Evolutionary conservation across 768 basidiomycete species (phyloP).

Genomic region (Daedaleopsis nitida): DNA sequence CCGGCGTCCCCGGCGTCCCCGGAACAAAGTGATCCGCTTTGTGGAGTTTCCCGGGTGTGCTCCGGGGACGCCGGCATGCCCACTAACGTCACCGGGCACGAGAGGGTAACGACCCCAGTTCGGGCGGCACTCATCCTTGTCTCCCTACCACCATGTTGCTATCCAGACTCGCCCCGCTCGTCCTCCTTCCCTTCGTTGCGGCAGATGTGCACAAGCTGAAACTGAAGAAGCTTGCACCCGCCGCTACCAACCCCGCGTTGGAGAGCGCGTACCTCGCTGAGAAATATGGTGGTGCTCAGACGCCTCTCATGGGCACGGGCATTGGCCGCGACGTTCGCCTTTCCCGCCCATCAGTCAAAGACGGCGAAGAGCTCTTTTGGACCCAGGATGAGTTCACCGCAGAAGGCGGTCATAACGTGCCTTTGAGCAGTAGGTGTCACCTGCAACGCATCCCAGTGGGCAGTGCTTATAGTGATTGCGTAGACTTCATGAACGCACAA

Average conservation of each 20-base stretch:
- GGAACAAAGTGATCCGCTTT: neutral
- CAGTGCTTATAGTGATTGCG: slow-evolving; percentile 5
- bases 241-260: slow-evolving; percentile 60
- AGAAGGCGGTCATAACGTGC: slow-evolving; percentile 82
- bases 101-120: slow-evolving; percentile 15
- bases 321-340: slow-evolving; percentile 63
- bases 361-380: slow-evolving; percentile 69
- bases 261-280: slow-evolving; percentile 87
- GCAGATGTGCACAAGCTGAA: slow-evolving; percentile 79
- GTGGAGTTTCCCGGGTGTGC: neutral
- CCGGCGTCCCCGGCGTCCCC: neutral
- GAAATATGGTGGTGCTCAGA: slow-evolving; percentile 79
- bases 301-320: slow-evolving; percentile 74
- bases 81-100: slow-evolving; percentile 15
- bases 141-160: slow-evolving; percentile 39
- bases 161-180: slow-evolving; percentile 41
- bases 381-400: slow-evolving; percentile 65
- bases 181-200: slow-evolving; percentile 50
- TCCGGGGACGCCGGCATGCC: neutral
- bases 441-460: neutral
- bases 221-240: slow-evolving; percentile 78
- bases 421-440: slow-evolving; percentile 73
- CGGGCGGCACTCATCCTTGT: slow-evolving; percentile 17
- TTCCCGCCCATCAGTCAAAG: slow-evolving; percentile 39
- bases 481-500: slow-evolving; percentile 98